Evolutionary conservation across 1,139 yeast genomes (phyloP).

Genomic region (Yamadazyma mexicana): DNA sequence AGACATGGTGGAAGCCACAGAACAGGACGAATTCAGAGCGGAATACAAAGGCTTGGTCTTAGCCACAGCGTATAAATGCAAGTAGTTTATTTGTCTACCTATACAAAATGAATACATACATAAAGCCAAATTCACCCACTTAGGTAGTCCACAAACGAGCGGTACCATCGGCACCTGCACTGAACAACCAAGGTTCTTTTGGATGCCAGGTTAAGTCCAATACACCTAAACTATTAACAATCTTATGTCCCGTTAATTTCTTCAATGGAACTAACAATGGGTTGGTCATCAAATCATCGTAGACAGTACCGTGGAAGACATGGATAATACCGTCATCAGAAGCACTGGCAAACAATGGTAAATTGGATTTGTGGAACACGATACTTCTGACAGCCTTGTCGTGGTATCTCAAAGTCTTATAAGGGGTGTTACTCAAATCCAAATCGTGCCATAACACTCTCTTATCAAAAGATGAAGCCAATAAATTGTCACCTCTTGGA

Average conservation of each 20-base stretch:
- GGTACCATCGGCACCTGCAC: conserved; percentile 97
- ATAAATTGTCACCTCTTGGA: conserved; percentile 91
- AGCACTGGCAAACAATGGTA: conserved; percentile 94
- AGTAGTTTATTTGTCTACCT: conserved; percentile 5
- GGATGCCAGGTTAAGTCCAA: conserved; percentile 95
- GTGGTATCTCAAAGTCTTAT: conserved; percentile 92
- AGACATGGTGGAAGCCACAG: conserved; percentile 24
- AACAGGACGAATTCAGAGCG: conserved; percentile 22
- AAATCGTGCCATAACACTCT: conserved; percentile 97
- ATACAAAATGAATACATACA: conserved; percentile 1
- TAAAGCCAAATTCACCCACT: no score
- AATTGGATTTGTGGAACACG: conserved; percentile 76
- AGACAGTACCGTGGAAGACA: conserved; percentile 95
- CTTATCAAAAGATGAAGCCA: conserved; percentile 93
- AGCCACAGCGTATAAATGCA: conserved; percentile 9
- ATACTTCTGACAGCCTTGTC: conserved; percentile 91
- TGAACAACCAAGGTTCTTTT: conserved; percentile 95
- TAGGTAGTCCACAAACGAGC: conserved; percentile 95
- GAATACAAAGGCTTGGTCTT: conserved; percentile 11
- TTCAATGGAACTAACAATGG: conserved; percentile 95
- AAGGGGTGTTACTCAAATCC: conserved; percentile 86
- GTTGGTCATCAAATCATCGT: conserved; percentile 93
- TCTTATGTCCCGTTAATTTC: conserved; percentile 90
- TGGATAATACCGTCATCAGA: conserved; percentile 93
- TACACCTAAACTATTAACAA: conserved; percentile 82